Conservation (phyloP, 2,329 filamentous ascomycete species). For the Fusarium sp. region DNA sequence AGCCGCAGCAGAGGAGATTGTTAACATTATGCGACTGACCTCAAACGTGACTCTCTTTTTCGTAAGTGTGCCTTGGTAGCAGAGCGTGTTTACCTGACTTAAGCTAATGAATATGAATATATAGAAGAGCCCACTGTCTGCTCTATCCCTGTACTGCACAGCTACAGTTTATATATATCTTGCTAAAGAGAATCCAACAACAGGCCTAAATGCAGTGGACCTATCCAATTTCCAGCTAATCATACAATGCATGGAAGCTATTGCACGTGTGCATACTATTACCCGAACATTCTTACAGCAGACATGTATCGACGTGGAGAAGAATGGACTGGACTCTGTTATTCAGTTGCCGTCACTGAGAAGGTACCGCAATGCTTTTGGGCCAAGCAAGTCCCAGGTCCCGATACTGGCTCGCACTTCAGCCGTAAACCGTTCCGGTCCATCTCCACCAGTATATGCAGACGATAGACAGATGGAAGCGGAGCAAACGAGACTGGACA, state of each 20-base stretch:
- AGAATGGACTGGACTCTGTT: slow-evolving; percentile 54
- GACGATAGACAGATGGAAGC: slow-evolving; percentile 6
- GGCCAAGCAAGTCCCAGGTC: slow-evolving; percentile 53
- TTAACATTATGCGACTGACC: slow-evolving; percentile 83
- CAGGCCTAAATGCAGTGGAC: slow-evolving; percentile 63
- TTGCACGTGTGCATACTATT: slow-evolving; percentile 78
- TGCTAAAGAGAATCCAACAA: slow-evolving; percentile 72
- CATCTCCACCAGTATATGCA: slow-evolving; percentile 52
- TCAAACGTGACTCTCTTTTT: slow-evolving; percentile 74
- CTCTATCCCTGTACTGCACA: slow-evolving; percentile 87
- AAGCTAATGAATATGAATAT: background rate
- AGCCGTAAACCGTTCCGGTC: slow-evolving; percentile 55
- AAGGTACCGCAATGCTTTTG: slow-evolving; percentile 48
- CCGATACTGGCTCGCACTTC: slow-evolving; percentile 61
- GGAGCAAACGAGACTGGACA: slow-evolving; percentile 18
- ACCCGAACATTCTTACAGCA: slow-evolving; percentile 89
- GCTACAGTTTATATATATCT: slow-evolving; percentile 86
- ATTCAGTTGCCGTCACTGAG: slow-evolving; percentile 53
- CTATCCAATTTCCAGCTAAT: slow-evolving; percentile 75
- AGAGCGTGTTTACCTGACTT: background rate
- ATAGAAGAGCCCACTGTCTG: slow-evolving; percentile 55
- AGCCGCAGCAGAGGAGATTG: slow-evolving; percentile 85
- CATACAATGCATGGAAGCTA: slow-evolving; percentile 79
- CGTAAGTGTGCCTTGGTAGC: slow-evolving; percentile 60
- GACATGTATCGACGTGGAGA: slow-evolving; percentile 81